Conservation (phyloP, 306 rosid genomes). For the Vachellia collinsii region DNA sequence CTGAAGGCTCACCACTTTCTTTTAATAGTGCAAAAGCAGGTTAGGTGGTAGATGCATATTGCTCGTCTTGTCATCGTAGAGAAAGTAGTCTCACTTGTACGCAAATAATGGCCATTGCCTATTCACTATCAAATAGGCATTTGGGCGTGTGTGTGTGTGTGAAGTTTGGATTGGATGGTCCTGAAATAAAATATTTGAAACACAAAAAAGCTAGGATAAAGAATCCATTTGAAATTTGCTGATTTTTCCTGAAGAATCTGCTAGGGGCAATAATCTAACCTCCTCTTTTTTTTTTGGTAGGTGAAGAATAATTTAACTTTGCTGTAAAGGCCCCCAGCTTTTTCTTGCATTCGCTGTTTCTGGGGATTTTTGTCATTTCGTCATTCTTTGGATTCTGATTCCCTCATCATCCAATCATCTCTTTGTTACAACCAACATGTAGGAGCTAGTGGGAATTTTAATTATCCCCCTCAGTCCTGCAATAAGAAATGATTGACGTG, state of each 20-base stretch:
- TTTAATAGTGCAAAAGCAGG: conserved; percentile 23
- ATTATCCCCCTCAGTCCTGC: not conserved
- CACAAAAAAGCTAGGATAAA: conserved; percentile 30
- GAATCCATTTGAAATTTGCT: conserved; percentile 41
- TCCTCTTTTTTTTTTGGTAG: no score
- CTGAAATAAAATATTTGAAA: conserved; percentile 20
- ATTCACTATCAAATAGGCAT: not conserved
- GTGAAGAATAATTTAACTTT: not conserved
- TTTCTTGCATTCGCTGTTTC: conserved; percentile 30
- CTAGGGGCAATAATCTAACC: not conserved
- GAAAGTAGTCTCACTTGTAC: conserved; percentile 37
- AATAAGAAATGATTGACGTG: not conserved
- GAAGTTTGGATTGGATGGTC: conserved; percentile 6
- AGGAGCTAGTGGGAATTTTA: conserved; percentile 39
- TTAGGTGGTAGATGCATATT: conserved; percentile 27
- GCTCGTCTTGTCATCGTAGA: conserved; percentile 47
- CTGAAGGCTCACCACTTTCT: conserved; percentile 39
- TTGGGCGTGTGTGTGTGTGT: not conserved
- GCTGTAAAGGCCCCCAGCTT: conserved; percentile 39
- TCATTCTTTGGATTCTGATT: conserved; percentile 6
- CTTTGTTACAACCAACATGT: conserved; percentile 17
- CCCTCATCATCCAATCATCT: conserved; percentile 41
- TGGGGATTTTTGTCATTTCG: conserved; percentile 4
- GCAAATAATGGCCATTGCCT: conserved; percentile 32
- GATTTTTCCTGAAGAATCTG: conserved; percentile 36